Evolutionary conservation across 1,284 basidiomycete genomes (phyloP).

Genomic region (Ceratobasidium sp.): DNA sequence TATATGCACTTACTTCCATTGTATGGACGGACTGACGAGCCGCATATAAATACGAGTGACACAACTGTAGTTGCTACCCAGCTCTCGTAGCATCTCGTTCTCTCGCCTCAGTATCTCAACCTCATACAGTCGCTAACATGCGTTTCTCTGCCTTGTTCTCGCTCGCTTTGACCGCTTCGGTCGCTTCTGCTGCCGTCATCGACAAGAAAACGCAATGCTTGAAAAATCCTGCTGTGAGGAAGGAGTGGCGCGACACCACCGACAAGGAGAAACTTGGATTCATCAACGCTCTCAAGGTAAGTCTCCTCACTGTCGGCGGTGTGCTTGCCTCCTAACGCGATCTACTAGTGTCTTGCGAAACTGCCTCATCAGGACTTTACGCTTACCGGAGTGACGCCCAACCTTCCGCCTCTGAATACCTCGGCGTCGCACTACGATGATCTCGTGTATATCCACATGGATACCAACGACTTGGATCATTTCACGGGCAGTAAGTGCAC

Average conservation of each 20-base stretch:
- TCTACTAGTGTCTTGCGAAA: slow-evolving; percentile 12
- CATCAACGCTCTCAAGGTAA: slow-evolving; percentile 44
- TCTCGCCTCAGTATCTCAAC: too few species aligned
- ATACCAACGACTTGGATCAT: slow-evolving; percentile 28
- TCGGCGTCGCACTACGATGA: slow-evolving; percentile 28
- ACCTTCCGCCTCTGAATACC: not conserved
- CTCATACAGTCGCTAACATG: too few species aligned
- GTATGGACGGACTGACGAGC: too few species aligned
- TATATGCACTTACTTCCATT: too few species aligned
- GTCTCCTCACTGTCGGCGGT: slow-evolving; percentile 8
- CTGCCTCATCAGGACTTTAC: slow-evolving; percentile 25
- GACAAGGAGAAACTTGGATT: slow-evolving; percentile 24
- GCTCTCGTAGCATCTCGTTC: too few species aligned
- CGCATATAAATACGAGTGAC: too few species aligned
- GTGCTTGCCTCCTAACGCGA: too few species aligned
- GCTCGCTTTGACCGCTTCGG: not conserved
- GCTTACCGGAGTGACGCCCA: slow-evolving; percentile 26
- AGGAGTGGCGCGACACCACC: slow-evolving; percentile 29
- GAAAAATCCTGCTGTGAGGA: slow-evolving; percentile 12
- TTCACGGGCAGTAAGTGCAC: not conserved
- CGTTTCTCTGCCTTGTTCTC: not conserved
- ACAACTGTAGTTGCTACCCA: too few species aligned
- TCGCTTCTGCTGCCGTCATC: not conserved
- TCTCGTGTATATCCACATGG: slow-evolving; percentile 41
- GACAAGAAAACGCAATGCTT: not conserved